Conservation (phyloP, 805 yeast genomes). For the Kodamaea restingae region DNA sequence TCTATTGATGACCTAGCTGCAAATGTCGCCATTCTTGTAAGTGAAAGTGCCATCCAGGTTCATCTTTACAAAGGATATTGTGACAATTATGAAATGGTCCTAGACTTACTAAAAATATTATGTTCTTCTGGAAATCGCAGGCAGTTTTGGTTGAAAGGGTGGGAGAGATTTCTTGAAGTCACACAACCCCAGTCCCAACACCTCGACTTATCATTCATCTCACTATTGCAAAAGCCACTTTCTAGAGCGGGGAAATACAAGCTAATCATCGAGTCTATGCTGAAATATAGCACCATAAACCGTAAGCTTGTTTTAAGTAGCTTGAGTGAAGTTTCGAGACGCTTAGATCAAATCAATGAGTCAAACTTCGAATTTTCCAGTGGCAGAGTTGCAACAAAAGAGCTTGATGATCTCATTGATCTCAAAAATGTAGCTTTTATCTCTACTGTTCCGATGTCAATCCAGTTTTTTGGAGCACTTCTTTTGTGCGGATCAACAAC, state of each 20-base stretch:
- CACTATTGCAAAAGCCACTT: conserved; percentile 53
- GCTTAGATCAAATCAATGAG: neutral
- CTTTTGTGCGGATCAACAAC: conserved; percentile 41
- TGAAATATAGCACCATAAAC: neutral
- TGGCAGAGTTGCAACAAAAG: conserved; percentile 10
- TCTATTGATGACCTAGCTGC: conserved; percentile 1
- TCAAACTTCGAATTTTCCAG: neutral
- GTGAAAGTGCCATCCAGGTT: conserved; percentile 18
- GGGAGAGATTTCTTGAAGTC: conserved; percentile 37
- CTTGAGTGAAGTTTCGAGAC: neutral
- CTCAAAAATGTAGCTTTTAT: conserved; percentile 9
- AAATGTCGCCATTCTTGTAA: conserved; percentile 18
- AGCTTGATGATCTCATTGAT: conserved; percentile 13
- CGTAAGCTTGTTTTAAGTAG: neutral
- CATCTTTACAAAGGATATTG: conserved; percentile 33
- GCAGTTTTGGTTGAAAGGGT: conserved; percentile 24
- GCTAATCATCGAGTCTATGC: conserved; percentile 25
- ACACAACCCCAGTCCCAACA: conserved; percentile 33
- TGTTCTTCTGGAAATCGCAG: conserved; percentile 12
- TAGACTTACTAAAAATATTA: conserved; percentile 26
- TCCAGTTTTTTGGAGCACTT: conserved; percentile 46
- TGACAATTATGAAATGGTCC: conserved; percentile 28
- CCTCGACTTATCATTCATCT: conserved; percentile 50
- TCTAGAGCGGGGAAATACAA: conserved; percentile 48
- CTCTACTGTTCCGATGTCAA: conserved; percentile 19